Evolutionary conservation across 1,284 basidiomycete species (phyloP).

Genomic region (Clitocybe nebularis): DNA sequence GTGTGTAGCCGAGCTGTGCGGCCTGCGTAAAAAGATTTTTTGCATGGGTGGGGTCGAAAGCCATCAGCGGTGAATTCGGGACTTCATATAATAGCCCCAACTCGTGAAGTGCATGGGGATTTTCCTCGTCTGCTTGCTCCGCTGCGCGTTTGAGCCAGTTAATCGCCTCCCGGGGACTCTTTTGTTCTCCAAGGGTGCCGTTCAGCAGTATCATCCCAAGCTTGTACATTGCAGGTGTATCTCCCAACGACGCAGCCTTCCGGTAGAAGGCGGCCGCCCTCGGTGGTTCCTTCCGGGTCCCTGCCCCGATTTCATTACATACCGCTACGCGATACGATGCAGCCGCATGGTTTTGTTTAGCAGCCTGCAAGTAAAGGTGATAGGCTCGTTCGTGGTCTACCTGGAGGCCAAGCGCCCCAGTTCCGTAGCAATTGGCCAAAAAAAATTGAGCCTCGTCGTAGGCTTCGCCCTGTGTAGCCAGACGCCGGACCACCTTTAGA

Average conservation of each 20-base stretch:
- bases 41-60: constrained; percentile 77
- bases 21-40: constrained; percentile 89
- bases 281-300: constrained; percentile 86
- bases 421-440: constrained; percentile 96
- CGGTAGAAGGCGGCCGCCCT: constrained; percentile 95
- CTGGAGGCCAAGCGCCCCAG: constrained; percentile 88
- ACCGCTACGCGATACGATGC: constrained; percentile 97
- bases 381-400: constrained; percentile 99
- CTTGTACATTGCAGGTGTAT: constrained; percentile 99
- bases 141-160: constrained; percentile 95
- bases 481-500: constrained; percentile 87
- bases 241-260: constrained; percentile 93
- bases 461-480: constrained; percentile 86
- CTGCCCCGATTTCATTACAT: constrained; percentile 99
- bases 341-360: constrained; percentile 94
- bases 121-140: constrained; percentile 96
- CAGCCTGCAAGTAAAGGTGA: constrained; percentile 96
- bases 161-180: constrained; percentile 88
- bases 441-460: constrained; percentile 99
- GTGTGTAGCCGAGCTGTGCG: constrained; percentile 91
- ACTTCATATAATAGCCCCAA: constrained; percentile 91
- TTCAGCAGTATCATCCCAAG: constrained; percentile 93
- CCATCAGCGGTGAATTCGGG: constrained; percentile 60
- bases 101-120: constrained; percentile 97
- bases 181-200: constrained; percentile 80